Evolutionary conservation across 768 basidiomycete species (phyloP).

Genomic region (Boletus reticuloceps): DNA sequence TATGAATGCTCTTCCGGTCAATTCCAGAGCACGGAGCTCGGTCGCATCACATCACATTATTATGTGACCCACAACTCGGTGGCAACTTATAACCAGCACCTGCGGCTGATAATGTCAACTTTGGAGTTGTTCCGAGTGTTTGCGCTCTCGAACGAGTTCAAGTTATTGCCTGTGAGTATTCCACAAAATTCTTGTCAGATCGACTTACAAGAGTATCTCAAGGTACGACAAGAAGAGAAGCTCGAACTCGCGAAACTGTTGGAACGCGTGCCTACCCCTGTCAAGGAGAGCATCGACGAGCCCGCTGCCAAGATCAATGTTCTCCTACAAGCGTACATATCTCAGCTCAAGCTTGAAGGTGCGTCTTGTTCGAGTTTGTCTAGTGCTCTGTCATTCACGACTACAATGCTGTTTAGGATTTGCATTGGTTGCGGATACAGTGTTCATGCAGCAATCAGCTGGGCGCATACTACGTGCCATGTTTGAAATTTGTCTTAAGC

Average conservation of each 20-base stretch:
- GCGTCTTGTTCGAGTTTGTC: not conserved
- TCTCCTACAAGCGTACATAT: not conserved
- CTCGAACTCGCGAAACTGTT: not conserved
- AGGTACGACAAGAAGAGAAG: not conserved
- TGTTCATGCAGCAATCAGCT: too few relatives aligned
- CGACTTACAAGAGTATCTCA: not conserved
- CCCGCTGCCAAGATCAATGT: too few relatives aligned
- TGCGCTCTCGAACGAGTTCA: conserved; percentile 2
- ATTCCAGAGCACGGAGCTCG: conserved; percentile 1
- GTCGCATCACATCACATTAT: conserved; percentile 1
- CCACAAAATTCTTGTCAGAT: not conserved
- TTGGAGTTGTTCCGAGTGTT: not conserved
- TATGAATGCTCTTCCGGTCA: too few relatives aligned
- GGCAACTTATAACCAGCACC: too few relatives aligned
- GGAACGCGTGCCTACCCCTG: not conserved
- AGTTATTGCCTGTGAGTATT: not conserved
- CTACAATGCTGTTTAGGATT: not conserved
- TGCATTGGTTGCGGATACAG: not conserved
- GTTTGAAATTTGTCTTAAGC: conserved; percentile 1
- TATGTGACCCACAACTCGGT: not conserved
- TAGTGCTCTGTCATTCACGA: not conserved
- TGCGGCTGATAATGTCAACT: too few relatives aligned
- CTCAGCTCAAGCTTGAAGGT: conserved; percentile 3
- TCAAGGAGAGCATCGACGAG: too few relatives aligned
- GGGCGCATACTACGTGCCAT: not conserved